Percentiles rank a stretch among this genome's conserved stretches.
Evolutionary conservation across 257 asterid species (phyloP).

Genomic region (Jacaranda mimosifolia): DNA sequence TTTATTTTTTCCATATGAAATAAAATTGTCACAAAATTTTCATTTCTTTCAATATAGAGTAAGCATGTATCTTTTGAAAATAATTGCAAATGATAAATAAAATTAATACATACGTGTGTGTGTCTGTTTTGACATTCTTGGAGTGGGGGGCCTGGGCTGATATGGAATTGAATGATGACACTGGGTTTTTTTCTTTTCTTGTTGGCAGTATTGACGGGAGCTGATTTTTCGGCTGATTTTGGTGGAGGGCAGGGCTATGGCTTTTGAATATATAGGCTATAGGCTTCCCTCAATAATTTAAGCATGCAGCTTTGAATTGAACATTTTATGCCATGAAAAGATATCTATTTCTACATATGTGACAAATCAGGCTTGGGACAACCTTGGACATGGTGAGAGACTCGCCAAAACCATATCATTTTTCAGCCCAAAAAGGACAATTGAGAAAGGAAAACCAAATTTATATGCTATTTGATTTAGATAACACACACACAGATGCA

Average conservation of each 20-base stretch:
- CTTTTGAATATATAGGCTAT: background rate
- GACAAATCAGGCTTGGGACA: constrained; percentile 41
- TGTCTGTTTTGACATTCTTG: background rate
- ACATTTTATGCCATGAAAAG: constrained; percentile 11
- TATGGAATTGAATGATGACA: background rate
- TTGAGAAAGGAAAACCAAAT: background rate
- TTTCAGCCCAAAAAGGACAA: background rate
- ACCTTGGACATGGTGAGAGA: constrained; percentile 30
- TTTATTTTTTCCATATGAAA: too few species aligned
- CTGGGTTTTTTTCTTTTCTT: background rate
- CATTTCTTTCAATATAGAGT: too few species aligned
- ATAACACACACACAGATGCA: background rate
- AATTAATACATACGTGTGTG: too few species aligned
- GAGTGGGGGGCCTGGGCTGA: background rate
- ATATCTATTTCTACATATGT: constrained; percentile 36
- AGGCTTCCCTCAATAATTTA: constrained; percentile 11
- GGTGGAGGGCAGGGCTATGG: background rate
- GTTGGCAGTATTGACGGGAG: constrained; percentile 8
- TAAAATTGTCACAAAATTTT: too few species aligned
- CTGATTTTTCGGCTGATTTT: constrained; percentile 33
- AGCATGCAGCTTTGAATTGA: constrained; percentile 33
- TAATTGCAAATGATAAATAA: too few species aligned
- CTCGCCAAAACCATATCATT: constrained; percentile 16
- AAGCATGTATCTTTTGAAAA: too few species aligned
- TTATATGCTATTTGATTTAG: background rate